phyloP scores from a whole-genome alignment of 352 stramenopile genomes.

The Hyaloperonospora brassicae region DNA sequence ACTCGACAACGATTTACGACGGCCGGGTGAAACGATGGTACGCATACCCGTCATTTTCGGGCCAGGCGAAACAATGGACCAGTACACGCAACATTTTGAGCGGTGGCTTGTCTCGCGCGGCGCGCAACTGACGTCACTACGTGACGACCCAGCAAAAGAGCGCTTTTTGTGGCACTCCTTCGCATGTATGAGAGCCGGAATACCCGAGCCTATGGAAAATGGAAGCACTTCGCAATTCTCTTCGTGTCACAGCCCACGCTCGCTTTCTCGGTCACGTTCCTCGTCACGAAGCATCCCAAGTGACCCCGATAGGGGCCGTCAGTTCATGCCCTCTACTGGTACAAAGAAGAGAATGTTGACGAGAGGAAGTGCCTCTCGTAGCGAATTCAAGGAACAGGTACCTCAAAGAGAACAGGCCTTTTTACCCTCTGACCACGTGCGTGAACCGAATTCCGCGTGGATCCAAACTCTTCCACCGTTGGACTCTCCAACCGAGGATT shows the following conservation, averaged over 20 bases:
- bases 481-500: conserved; percentile 7
- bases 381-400: background rate
- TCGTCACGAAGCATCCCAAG: conserved; percentile 9
- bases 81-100: conserved; percentile 23
- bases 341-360: no score
- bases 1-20: conserved; percentile 21
- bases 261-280: conserved; percentile 14
- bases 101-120: conserved; percentile 22
- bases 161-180: conserved; percentile 26
- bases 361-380: background rate
- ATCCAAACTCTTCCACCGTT: conserved; percentile 1
- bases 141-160: conserved; percentile 18
- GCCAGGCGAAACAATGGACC: conserved; percentile 18
- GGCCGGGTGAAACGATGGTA: conserved; percentile 19
- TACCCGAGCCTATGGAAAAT: conserved; percentile 6
- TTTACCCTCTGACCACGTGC: background rate
- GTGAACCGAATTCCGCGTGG: conserved; percentile 2
- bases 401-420: conserved; percentile 4
- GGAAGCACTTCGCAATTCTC: background rate
- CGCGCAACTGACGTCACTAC: conserved; percentile 10
- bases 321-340: no score
- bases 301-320: conserved; percentile 10
- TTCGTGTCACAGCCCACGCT: conserved; percentile 1
- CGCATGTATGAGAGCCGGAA: conserved; percentile 18
- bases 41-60: conserved; percentile 17